phyloP scores from a whole-genome alignment of 305 asterid species.

The Lippia alba region DNA sequence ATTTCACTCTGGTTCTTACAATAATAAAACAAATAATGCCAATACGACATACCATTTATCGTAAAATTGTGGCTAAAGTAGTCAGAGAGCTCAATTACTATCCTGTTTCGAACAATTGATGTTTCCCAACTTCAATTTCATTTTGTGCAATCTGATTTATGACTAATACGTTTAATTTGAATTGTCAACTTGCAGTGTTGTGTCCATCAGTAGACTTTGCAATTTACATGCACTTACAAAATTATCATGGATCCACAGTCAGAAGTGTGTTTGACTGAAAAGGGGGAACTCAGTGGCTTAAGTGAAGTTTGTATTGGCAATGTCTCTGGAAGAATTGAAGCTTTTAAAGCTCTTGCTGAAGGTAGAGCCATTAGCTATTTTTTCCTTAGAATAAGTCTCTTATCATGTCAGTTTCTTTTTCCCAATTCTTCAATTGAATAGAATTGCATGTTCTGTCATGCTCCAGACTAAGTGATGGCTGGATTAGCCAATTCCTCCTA shows the following conservation, averaged over 20 bases:
- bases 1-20: slow-evolving; percentile 4
- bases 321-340: slow-evolving; percentile 53
- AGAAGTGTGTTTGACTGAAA: slow-evolving; percentile 49
- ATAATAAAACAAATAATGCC: slow-evolving; percentile 9
- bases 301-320: slow-evolving; percentile 50
- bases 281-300: slow-evolving; percentile 47
- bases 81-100: no score
- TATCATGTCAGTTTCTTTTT: background rate
- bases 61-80: no score
- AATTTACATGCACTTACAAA: slow-evolving; percentile 33
- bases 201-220: slow-evolving; percentile 30
- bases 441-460: slow-evolving; percentile 9
- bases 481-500: slow-evolving; percentile 24
- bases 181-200: slow-evolving; percentile 34
- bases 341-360: slow-evolving; percentile 45
- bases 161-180: slow-evolving; percentile 28
- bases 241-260: slow-evolving; percentile 63
- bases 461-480: slow-evolving; percentile 21
- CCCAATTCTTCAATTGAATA: slow-evolving; percentile 7
- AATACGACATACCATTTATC: background rate
- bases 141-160: slow-evolving; percentile 29
- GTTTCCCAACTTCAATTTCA: slow-evolving; percentile 18
- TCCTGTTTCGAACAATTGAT: slow-evolving; percentile 2
- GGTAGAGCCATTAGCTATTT: slow-evolving; percentile 39
- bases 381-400: slow-evolving; percentile 3